phyloP scores from a whole-genome alignment of 768 basidiomycete species.

The Boletus subcaerulescens region DNA sequence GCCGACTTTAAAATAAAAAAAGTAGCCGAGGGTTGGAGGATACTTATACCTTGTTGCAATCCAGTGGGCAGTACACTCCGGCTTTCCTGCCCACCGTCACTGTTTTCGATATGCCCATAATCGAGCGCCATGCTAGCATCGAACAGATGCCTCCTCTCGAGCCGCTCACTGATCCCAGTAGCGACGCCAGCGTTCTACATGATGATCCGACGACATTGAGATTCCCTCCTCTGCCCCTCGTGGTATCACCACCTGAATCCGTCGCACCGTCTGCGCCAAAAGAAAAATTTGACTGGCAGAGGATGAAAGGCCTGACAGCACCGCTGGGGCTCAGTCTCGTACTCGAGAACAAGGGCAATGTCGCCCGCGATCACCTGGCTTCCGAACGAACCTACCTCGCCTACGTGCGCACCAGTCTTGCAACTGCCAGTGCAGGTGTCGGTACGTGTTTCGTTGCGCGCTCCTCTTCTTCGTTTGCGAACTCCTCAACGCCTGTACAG shows the following conservation, averaged over 20 bases:
- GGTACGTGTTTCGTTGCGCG: slow-evolving; percentile 35
- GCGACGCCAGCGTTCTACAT: slow-evolving; percentile 7
- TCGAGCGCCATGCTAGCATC: not conserved
- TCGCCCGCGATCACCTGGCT: slow-evolving; percentile 63
- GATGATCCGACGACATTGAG: not conserved
- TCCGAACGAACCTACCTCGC: slow-evolving; percentile 63
- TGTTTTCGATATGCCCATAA: slow-evolving; percentile 12
- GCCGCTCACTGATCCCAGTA: slow-evolving; percentile 7
- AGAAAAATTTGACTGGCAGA: not conserved
- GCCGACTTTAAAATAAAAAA: too few relatives aligned
- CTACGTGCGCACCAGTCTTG: slow-evolving; percentile 62
- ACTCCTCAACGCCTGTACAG: slow-evolving; percentile 18
- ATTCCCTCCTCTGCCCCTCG: not conserved
- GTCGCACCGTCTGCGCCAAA: not conserved
- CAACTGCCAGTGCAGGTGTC: slow-evolving; percentile 56
- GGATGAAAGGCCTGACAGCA: not conserved
- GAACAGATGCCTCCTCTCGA: slow-evolving; percentile 25
- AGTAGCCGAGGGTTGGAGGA: too few relatives aligned
- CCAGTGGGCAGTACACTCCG: not conserved
- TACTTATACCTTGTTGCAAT: not conserved
- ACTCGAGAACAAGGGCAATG: slow-evolving; percentile 58
- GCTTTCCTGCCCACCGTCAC: not conserved
- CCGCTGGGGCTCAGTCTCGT: slow-evolving; percentile 29
- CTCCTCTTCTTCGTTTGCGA: not conserved
- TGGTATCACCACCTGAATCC: not conserved